Conservation (phyloP, 2,329 filamentous ascomycete genomes). For the Alternaria arbusti region DNA sequence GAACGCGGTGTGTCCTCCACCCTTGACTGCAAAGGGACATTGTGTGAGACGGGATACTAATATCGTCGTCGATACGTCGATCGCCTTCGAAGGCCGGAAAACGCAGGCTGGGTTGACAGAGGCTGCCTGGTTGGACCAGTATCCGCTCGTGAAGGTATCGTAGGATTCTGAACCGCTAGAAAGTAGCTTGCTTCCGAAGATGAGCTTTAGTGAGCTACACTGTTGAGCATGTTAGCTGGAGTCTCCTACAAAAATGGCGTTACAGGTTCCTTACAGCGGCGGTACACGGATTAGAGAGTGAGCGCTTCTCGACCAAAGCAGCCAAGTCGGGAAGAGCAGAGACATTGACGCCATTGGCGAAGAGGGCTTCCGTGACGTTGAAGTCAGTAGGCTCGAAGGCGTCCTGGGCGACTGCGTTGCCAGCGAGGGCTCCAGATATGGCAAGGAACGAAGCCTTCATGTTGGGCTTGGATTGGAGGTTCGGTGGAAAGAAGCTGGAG, state of each 20-base stretch:
- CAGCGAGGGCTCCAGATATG: not conserved
- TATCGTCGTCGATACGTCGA: constrained; percentile 18
- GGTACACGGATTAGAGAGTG: constrained; percentile 7
- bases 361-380: constrained; percentile 20
- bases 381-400: constrained; percentile 12
- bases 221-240: not conserved
- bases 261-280: constrained; percentile 15
- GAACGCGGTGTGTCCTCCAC: constrained; percentile 50
- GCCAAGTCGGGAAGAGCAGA: constrained; percentile 13
- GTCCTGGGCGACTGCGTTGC: not conserved
- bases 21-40: constrained; percentile 49
- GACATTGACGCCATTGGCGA: constrained; percentile 18
- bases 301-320: not conserved
- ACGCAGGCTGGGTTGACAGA: constrained; percentile 24
- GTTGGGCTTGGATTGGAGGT: not conserved
- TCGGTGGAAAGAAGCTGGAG: not conserved
- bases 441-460: not conserved
- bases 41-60: constrained; percentile 10
- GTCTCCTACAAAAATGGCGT: not conserved
- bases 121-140: constrained; percentile 26
- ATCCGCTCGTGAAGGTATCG: constrained; percentile 13
- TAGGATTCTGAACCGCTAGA: constrained; percentile 12
- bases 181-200: constrained; percentile 16
- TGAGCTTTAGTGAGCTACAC: constrained; percentile 11
- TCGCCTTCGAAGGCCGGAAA: constrained; percentile 20